Evolutionary conservation across 495 filamentous ascomycete genomes (phyloP).

Genomic region (Saxispiralis lemnorum): DNA sequence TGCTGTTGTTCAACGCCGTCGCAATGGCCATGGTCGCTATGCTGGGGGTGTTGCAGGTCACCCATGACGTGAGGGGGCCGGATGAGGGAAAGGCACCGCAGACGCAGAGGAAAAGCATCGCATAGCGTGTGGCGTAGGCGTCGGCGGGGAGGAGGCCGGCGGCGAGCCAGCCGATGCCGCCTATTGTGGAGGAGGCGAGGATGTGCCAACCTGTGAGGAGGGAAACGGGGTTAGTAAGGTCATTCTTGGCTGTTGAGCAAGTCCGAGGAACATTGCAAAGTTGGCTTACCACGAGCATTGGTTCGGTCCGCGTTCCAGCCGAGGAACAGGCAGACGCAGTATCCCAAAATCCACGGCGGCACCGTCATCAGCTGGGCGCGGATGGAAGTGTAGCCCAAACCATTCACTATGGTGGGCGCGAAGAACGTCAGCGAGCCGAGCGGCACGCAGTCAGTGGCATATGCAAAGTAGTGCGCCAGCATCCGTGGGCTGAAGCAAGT

Average conservation of each 20-base stretch:
- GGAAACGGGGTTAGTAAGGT: no score
- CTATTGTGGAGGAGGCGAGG: slow-evolving; percentile 5
- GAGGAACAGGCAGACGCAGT: slow-evolving; percentile 6
- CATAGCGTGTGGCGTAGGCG: slow-evolving; percentile 9
- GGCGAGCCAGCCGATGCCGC: slow-evolving; percentile 10
- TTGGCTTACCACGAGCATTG: slow-evolving; percentile 7
- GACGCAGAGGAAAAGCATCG: slow-evolving; percentile 7
- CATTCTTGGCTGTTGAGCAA: no score
- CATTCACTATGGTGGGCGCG: slow-evolving; percentile 33
- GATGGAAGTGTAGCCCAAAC: slow-evolving; percentile 28
- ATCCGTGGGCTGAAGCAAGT: slow-evolving; percentile 7
- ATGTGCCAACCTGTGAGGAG: slow-evolving; percentile 5
- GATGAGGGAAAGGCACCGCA: slow-evolving; percentile 10
- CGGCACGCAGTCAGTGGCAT: slow-evolving; percentile 8
- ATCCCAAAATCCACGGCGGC: slow-evolving; percentile 14
- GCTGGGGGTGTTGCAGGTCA: slow-evolving; percentile 10
- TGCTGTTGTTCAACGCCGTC: slow-evolving; percentile 10
- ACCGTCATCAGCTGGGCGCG: slow-evolving; percentile 26
- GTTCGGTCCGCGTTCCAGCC: slow-evolving; percentile 7
- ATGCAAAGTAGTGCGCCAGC: slow-evolving; percentile 12
- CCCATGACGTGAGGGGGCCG: slow-evolving; percentile 8
- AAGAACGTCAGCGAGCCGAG: slow-evolving; percentile 32
- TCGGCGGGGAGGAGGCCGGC: slow-evolving; percentile 9
- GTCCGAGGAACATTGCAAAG: no score
- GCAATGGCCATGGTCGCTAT: slow-evolving; percentile 8